phyloP scores from a whole-genome alignment of 176 grass and related monocot genomes.

The Alopecurus myosuroides region DNA sequence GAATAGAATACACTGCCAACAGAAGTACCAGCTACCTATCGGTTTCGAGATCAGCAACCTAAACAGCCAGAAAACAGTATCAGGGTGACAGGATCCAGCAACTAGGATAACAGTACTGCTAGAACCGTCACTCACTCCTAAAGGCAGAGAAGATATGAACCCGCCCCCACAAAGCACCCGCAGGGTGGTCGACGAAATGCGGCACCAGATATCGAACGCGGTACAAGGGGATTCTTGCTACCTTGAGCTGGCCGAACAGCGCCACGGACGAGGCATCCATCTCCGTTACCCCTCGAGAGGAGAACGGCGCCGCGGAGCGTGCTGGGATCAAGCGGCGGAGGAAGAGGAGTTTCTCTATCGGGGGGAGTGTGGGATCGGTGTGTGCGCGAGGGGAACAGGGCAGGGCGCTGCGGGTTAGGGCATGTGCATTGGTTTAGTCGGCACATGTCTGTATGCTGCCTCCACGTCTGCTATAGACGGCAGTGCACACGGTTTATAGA shows the following conservation, averaged over 20 bases:
- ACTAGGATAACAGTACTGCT: background rate
- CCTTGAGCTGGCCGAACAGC: slow-evolving; percentile 80
- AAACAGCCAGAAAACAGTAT: background rate
- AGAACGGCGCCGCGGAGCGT: background rate
- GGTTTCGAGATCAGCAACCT: background rate
- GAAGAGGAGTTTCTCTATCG: background rate
- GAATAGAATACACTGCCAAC: background rate
- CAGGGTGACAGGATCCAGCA: background rate
- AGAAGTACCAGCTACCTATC: background rate
- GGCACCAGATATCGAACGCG: background rate
- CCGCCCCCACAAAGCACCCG: background rate
- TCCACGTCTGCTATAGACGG: too few relatives aligned
- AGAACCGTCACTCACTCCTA: background rate
- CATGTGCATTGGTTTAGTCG: too few relatives aligned
- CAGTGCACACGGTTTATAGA: too few relatives aligned
- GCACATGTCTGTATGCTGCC: too few relatives aligned
- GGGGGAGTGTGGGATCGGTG: background rate
- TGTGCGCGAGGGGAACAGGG: background rate
- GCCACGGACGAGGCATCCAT: slow-evolving; percentile 56
- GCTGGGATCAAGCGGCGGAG: background rate
- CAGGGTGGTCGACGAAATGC: slow-evolving; percentile 40
- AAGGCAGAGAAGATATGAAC: background rate
- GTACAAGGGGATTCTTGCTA: background rate
- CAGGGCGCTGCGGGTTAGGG: background rate
- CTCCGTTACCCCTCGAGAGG: background rate